Conservation (phyloP, 2,329 filamentous ascomycete species). For the Trichoderma simmonsii region DNA sequence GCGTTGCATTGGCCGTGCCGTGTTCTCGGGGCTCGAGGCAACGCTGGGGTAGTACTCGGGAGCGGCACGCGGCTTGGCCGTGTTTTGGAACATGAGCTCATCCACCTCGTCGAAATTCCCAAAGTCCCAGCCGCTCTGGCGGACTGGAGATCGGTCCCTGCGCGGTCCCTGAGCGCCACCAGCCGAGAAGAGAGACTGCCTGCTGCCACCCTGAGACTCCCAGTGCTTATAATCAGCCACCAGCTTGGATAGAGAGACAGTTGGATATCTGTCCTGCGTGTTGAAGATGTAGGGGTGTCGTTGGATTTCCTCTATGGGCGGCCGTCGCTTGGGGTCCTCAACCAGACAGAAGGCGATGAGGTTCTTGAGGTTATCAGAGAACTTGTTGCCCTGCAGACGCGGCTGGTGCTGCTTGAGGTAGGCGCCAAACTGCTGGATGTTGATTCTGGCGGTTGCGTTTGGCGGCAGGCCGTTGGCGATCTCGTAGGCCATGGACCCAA, state of each 20-base stretch:
- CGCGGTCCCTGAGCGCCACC: conserved; percentile 46
- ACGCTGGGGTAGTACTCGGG: not conserved
- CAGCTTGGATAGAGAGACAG: conserved; percentile 55
- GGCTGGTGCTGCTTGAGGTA: conserved; percentile 49
- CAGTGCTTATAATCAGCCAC: conserved; percentile 66
- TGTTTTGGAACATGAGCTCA: conserved; percentile 17
- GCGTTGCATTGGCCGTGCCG: conserved; percentile 19
- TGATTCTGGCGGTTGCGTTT: conserved; percentile 43
- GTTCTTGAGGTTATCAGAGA: conserved; percentile 54
- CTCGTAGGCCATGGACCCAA: conserved; percentile 64
- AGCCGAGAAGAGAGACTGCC: conserved; percentile 54
- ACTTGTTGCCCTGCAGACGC: conserved; percentile 55
- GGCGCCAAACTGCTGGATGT: conserved; percentile 41
- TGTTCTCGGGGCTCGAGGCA: conserved; percentile 14
- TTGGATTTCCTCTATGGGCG: conserved; percentile 58
- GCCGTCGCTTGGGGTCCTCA: conserved; percentile 54
- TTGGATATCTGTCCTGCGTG: conserved; percentile 57
- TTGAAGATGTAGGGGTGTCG: conserved; percentile 61
- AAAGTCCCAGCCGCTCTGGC: conserved; percentile 59
- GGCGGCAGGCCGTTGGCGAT: conserved; percentile 64
- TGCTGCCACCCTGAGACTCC: conserved; percentile 64
- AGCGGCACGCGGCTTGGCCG: conserved; percentile 3
- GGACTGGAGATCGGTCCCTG: conserved; percentile 36
- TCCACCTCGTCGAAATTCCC: conserved; percentile 30
- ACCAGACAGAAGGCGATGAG: conserved; percentile 61